Base-by-base conservation (phyloP, 805 yeast genomes). In the Saccharomycopsis javanensis region DNA sequence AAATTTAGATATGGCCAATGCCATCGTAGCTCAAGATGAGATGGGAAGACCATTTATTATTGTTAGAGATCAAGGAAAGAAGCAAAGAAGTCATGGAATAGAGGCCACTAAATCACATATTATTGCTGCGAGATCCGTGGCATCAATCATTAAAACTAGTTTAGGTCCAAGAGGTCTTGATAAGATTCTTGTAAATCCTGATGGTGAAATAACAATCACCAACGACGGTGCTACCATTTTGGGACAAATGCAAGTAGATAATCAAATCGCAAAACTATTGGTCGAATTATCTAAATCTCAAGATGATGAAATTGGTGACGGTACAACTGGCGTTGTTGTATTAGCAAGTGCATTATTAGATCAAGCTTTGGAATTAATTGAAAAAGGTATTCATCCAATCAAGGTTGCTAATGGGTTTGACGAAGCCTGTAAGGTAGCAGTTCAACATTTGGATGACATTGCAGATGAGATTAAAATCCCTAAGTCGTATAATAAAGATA, bases 131-230 rank as follows among this genome's bases (percentile, higher is more conserved):
- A 91, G 95, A 68, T 98, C 99, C 45, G 99, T 94, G 33, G 99
- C 99, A 54, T 98, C 94, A 70, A 78, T 94, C 60, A 98, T 94
- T 62, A 88, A 86, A 68, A 87, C 97, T 1, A 89, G 97, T 0
- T 75, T 94, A 62, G 99, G 99, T 8, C 99, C 99, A 54, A 82
- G 99, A 68, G 99, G 99, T n/a, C 75, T 95, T 66, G 99, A 94
- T 72, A 94, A 94, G 75, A 94, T 94, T 66, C 78, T 94, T 63
- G 88, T 94, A 62, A 82, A 91, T 55, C 98, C 94, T 31, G 99
- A 95, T 69, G 98, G 99, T 20, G 98, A 94, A 59, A 94, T 94
- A 71, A 94, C 97, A 57, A 92, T 94, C 65, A 94, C 99, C 53
- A 94, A 94, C 69, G 99, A 94, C 69, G 99, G 99, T 65, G 61